phyloP scores from a whole-genome alignment of 441 rosid genomes.

The Isatis lusitanica region DNA sequence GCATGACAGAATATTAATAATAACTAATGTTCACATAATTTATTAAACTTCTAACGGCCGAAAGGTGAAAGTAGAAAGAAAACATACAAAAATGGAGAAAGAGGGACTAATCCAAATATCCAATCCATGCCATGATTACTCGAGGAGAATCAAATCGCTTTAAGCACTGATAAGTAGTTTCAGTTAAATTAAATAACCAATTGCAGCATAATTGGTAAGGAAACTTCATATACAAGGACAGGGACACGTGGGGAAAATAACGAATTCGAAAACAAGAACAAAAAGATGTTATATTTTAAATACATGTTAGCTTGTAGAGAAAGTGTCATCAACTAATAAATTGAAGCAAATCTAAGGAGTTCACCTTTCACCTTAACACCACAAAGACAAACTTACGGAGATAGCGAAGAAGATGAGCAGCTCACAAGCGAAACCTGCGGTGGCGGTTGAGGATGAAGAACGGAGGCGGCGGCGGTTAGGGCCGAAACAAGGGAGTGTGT shows the following conservation, averaged over 20 bases:
- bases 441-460: neutral
- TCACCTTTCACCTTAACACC: neutral
- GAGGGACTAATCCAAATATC: neutral
- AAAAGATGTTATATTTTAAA: neutral
- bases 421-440: neutral
- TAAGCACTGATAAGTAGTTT: neutral
- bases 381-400: neutral
- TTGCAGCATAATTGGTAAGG: neutral
- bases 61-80: neutral
- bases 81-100: neutral
- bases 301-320: neutral
- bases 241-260: neutral
- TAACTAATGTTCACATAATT: neutral
- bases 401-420: neutral
- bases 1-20: neutral
- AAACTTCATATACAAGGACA: neutral
- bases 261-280: neutral
- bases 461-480: slow-evolving; percentile 11
- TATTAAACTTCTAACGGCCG: neutral
- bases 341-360: neutral
- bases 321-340: slow-evolving; percentile 1
- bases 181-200: neutral
- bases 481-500: slow-evolving; percentile 36
- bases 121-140: neutral
- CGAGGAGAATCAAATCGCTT: neutral